Conservation (phyloP, 78 protist species). For the Guillardia theta region DNA sequence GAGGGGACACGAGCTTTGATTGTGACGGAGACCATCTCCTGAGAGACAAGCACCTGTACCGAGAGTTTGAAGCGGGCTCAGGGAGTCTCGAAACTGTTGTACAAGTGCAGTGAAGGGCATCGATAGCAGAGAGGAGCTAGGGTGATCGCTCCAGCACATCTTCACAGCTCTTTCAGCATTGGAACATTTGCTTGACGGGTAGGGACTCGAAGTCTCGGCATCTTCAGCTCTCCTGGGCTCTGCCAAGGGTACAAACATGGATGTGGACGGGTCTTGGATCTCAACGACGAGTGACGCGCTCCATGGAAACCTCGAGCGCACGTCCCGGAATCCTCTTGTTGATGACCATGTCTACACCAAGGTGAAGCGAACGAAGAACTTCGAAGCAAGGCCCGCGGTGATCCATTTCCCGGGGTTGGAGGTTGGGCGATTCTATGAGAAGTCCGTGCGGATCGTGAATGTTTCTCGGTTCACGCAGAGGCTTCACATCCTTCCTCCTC, state of each 20-base stretch:
- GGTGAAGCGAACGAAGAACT: background rate
- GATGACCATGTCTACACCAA: background rate
- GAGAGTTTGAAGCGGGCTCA: too few species aligned
- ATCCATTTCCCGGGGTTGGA: slow-evolving; percentile 18
- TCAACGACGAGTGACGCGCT: background rate
- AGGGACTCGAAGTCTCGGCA: background rate
- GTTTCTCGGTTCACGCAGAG: background rate
- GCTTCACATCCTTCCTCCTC: background rate
- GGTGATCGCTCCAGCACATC: background rate
- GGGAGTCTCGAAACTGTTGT: background rate
- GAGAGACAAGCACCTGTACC: too few species aligned
- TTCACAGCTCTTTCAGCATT: background rate
- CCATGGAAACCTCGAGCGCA: background rate
- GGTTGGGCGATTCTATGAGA: background rate
- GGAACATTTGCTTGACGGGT: too few species aligned
- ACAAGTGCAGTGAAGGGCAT: background rate
- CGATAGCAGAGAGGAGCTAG: background rate
- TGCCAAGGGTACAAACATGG: background rate
- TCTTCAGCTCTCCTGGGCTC: background rate
- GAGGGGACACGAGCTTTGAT: background rate
- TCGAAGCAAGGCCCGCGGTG: background rate
- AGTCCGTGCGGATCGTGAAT: background rate
- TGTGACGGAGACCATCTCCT: background rate
- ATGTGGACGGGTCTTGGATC: background rate
- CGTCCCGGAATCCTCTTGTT: background rate